Evolutionary conservation across 441 rosid species (phyloP), one percentile per base, ranked within the genome.

Genomic region (Flueggea neowawraea): DNA sequence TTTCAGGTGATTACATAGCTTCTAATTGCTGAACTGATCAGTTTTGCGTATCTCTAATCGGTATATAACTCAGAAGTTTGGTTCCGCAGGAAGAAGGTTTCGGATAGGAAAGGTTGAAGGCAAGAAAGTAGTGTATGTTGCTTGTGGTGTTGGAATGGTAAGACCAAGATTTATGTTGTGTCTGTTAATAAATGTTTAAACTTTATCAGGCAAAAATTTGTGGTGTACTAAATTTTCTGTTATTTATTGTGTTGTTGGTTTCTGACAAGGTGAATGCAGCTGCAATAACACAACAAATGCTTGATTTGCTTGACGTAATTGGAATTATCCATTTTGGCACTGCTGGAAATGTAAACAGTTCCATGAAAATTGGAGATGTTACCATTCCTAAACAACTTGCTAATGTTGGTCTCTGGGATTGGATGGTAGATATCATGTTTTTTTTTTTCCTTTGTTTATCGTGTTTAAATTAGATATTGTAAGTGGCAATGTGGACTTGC

Each of bases 361-460:
- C 84, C 6, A 74, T 81, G 81, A 71, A 76, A 62, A 73, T 76
- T n/a, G 88, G 88, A 70, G 88, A 85, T 72, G 85, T 85, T 31
- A 65, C 65, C 62, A 73, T 85, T 64, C 83, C 84, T 12, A 75
- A 69, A 59, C 75, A 79, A 63, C 52, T 81, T 55, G 82, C 77
- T 3, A 36, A 77, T 55, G 77, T 83, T 31, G 82, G 82, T 57
- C 54, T 81, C 58, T 85, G 83, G 82, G 82, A 80, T 31, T 80
- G 85, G 87, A 65, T 76, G 81, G 84, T 82, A 6, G 13, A 41
- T n/a, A 22, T 22, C 28, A 22, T 22, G 28, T 22, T 22, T 0
- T 22, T 22, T n/a, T 22, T 22, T 22, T 22, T n/a, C n/a, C 28
- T 22, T 22, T 22, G 28, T 22, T 22, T 22, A 22, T 22, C 28